Evolutionary conservation across 495 filamentous ascomycete genomes (phyloP), one percentile per base, ranked within the genome.

Genomic region (Xylaria telfairii): DNA sequence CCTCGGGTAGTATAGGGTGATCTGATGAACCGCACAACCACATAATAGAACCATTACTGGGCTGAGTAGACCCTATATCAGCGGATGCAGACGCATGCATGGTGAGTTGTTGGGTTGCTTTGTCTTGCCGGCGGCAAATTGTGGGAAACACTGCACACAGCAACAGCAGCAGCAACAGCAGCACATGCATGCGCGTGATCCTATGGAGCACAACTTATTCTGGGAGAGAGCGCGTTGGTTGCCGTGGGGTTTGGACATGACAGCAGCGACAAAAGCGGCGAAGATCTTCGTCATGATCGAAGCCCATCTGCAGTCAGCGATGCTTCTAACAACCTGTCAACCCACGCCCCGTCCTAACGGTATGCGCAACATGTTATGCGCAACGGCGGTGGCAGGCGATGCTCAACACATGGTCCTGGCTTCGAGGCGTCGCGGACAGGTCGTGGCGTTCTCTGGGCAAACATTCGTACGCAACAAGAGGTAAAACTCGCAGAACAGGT

Each of bases 51-150:
- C 34, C 28, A 57, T 57, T 7, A 57, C 54, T 34, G 26, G 54
- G 54, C 17, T 57, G 12, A 34, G 30, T 19, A n/a, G n/a, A n/a
- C n/a, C n/a, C n/a, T n/a, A n/a, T n/a, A n/a, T 57, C 28, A 30
- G 17, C 7, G 54, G n/a, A 53, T 57, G 54, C 54, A 15, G 24
- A 53, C 21, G 24, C 47, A 53, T 53, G 47, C 47, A 53, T 26
- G 47, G 47, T 53, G 47, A 53, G 24, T 24, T 34, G 21, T 28
- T 63, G 60, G 24, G 60, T 63, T 64, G 12, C 61, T 65, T 51
- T 30, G 42, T 24, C 10, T 41, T 66, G 64, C 64, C 64, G 64
- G 64, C 64, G 64, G 64, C 64, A 66, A 66, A 42, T 4, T 30
- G 56, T 37, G 30, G 32, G 56, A n/a, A 37, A 0, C 21, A 21